phyloP scores from a whole-genome alignment of 2,329 filamentous ascomycete genomes.

The Aotearoamyces nothofagi region DNA sequence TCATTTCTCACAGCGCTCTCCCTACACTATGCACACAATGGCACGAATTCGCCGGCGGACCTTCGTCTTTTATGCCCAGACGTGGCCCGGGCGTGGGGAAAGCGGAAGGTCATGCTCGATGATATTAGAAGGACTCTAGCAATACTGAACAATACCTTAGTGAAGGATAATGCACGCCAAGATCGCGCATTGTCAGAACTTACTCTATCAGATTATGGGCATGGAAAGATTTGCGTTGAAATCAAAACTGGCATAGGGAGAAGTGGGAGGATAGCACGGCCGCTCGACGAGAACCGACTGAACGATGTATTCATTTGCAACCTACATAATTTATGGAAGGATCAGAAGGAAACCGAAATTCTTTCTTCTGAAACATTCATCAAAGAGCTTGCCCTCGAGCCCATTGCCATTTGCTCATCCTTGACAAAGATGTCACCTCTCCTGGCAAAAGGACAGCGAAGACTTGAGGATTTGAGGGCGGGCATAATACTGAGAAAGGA shows the following conservation, averaged over 20 bases:
- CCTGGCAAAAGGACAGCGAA: conserved; percentile 50
- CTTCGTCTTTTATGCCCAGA: conserved; percentile 43
- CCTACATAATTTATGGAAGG: conserved; percentile 29
- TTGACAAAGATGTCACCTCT: conserved; percentile 37
- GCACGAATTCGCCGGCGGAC: conserved; percentile 45
- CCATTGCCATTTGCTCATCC: conserved; percentile 35
- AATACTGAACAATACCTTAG: conserved; percentile 27
- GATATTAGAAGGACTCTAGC: conserved; percentile 55
- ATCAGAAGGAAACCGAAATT: conserved; percentile 2
- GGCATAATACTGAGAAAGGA: conserved; percentile 38
- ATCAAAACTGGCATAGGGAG: conserved; percentile 17
- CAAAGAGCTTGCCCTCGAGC: conserved; percentile 35
- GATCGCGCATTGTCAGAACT: conserved; percentile 19
- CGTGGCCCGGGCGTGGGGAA: conserved; percentile 57
- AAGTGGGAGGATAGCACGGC: conserved; percentile 17
- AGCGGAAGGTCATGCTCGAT: conserved; percentile 46
- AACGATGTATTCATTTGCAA: conserved; percentile 38
- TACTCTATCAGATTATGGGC: conserved; percentile 35
- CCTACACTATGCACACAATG: conserved; percentile 56
- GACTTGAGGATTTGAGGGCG: conserved; percentile 53
- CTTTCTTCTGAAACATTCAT: conserved; percentile 29
- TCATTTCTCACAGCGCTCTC: conserved; percentile 54
- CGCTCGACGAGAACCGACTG: conserved; percentile 34
- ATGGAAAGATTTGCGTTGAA: conserved; percentile 42
- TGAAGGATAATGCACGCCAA: conserved; percentile 21